phyloP scores from a whole-genome alignment of 1,284 basidiomycete genomes.

The Trametes polyzona region DNA sequence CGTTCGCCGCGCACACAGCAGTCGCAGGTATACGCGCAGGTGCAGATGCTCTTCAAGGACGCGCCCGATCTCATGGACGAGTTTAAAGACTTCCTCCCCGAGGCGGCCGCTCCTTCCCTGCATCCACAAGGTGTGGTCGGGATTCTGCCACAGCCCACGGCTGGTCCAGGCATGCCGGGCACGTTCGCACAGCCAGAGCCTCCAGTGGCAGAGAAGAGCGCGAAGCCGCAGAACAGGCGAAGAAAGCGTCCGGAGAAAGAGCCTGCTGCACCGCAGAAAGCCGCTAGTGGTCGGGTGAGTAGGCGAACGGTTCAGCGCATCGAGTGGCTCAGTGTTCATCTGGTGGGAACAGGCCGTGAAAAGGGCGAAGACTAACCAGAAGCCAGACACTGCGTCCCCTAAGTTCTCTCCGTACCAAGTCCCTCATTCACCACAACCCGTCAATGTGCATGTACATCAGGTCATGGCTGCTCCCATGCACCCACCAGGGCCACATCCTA shows the following conservation, averaged over 20 bases:
- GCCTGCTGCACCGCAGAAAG: slow-evolving; percentile 45
- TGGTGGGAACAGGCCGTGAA: slow-evolving; percentile 47
- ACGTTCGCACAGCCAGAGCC: slow-evolving; percentile 36
- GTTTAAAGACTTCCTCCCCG: slow-evolving; percentile 97
- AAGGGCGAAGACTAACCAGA: slow-evolving; percentile 61
- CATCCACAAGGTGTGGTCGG: slow-evolving; percentile 41
- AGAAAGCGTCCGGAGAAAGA: slow-evolving; percentile 70
- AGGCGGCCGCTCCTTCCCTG: slow-evolving; percentile 48
- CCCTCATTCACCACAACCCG: slow-evolving; percentile 35
- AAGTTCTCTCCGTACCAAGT: slow-evolving; percentile 58
- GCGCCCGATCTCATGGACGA: slow-evolving; percentile 93
- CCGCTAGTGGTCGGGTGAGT: slow-evolving; percentile 31
- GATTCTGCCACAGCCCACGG: slow-evolving; percentile 49
- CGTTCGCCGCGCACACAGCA: slow-evolving; percentile 29
- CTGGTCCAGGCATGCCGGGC: slow-evolving; percentile 33
- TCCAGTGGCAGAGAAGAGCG: slow-evolving; percentile 45
- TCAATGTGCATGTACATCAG: slow-evolving; percentile 25
- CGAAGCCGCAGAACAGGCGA: slow-evolving; percentile 47
- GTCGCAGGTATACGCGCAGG: slow-evolving; percentile 90
- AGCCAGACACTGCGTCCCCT: slow-evolving; percentile 58
- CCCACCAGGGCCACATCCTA: slow-evolving; percentile 18
- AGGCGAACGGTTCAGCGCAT: not conserved
- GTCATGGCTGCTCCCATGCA: slow-evolving; percentile 19
- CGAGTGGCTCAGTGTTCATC: not conserved
- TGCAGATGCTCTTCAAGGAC: slow-evolving; percentile 90